Base-by-base conservation (phyloP, 2,329 filamentous ascomycete genomes). In the Sclerotinia glacialis region DNA sequence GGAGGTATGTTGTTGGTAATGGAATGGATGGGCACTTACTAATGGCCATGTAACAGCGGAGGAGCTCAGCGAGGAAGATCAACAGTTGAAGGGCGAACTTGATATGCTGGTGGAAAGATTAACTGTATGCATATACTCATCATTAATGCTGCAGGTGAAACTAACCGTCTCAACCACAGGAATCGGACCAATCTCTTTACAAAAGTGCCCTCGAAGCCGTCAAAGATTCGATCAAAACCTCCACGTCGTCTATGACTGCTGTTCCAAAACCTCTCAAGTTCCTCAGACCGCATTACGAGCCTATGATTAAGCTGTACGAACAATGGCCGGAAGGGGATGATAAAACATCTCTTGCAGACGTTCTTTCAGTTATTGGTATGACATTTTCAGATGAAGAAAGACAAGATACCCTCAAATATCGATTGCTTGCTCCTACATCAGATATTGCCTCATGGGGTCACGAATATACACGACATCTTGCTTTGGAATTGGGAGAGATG, bases 221-320 rank as follows among this genome's bases (percentile, higher is more conserved):
- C 87, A 98, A 97, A 83, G 92, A 89, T 76, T 96, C 92, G 77
- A 99, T 99, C 84, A 98, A 97, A 83, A 99, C 95, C 66, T 97
- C 95, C 68, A 99, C 95, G 72, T 98, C 93, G 68, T 99, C 96
- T 55, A 99, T 99, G 95, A 99, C 95, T 59, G 95, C 95, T 68
- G 95, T 99, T 69, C 95, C 96, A 31, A 99, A 99, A 81, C 95
- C 95, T 44, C 85, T 99, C 75, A 99, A 99, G 80, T 99, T 99
- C 79, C 86, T 99, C 71, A 88, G 95, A 82, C 95, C 94, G 72
- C 94, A 99, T 80, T 99, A 98, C 81, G 91, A 96, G 80, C 88
- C 90, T 67, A 84, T 99, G 76, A 90, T 90, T 70, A 90, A 90
- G 78, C 83, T 93, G 37, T 97, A 97, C 82, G 93, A 96, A 68